Evolutionary conservation across 129 eudicot species (phyloP).

Genomic region (Smallanthus sonchifolius): DNA sequence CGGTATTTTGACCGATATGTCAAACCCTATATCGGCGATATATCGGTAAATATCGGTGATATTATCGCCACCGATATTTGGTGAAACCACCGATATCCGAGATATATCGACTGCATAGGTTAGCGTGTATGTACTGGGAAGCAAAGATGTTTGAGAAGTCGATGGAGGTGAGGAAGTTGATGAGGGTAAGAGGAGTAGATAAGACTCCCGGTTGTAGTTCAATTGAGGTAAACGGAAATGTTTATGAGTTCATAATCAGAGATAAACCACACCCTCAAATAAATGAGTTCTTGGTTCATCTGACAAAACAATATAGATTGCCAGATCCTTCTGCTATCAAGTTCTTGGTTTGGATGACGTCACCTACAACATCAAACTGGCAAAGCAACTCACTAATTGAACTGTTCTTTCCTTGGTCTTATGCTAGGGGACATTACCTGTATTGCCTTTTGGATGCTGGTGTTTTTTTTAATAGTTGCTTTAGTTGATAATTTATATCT

Average conservation of each 20-base stretch:
- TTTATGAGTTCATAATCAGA: conserved; percentile 50
- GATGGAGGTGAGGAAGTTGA: conserved; percentile 54
- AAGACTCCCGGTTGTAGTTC: conserved; percentile 84
- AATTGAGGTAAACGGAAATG: conserved; percentile 56
- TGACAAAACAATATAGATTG: conserved; percentile 36
- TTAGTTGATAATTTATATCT: neutral
- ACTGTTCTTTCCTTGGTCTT: neutral
- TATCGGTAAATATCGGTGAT: too few species aligned
- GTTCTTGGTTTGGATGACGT: neutral
- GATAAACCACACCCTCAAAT: conserved; percentile 67
- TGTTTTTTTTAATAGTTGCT: neutral
- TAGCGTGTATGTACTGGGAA: conserved; percentile 71
- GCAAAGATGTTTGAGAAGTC: conserved; percentile 59
- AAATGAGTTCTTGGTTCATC: conserved; percentile 39
- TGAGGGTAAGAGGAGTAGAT: conserved; percentile 60
- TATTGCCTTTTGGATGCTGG: neutral
- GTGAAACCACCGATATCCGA: too few species aligned
- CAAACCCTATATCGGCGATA: too few species aligned
- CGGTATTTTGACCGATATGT: too few species aligned
- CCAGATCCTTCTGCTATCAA: neutral
- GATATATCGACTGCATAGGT: too few species aligned
- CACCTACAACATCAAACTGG: neutral
- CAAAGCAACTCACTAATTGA: neutral
- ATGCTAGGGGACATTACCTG: conserved; percentile 2
- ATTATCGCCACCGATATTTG: too few species aligned